Base-by-base conservation (phyloP, 2,329 filamentous ascomycete species). In the Chrysosporium keratinophilum region DNA sequence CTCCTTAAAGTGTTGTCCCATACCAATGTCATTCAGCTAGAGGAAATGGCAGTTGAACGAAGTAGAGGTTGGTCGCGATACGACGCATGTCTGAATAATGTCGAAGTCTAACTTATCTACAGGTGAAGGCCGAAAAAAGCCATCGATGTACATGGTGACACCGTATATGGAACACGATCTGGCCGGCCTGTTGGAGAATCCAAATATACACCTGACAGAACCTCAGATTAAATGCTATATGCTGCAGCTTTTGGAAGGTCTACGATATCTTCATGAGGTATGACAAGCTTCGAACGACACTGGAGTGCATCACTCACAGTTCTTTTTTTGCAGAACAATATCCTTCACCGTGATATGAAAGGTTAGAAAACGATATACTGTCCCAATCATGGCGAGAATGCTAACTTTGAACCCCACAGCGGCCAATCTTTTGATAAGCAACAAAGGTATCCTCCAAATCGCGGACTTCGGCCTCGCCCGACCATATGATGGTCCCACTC, bases 81-180 rank as follows among this genome's bases (percentile, higher is more conserved):
- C 19, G 23, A 28, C 41, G 20, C 10, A 45, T 11, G 37, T 20
- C 6, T 15, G 31, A 35, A 15, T 37, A 1, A 74, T 67, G 55
- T 28, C 55, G 45, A 42, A 53, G 10, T 20, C 47, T 51, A 54
- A 60, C 51, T 55, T 50, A 3, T 35, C 42, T 51, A 49, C 63
- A 84, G 82, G 80, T 62, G 86, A 91, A 67, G 87, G 88, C 69
- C 80, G 84, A 61, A 89, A 87, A 69, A 79, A 74, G 71, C 77
- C 69, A 64, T 90, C 90, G 62, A 89, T 98, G 77, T 97, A 97
- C 72, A 98, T 98, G 93, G 91, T 95, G 50, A 96, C 85, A 43
- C 93, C 91, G 5, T 98, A 98, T 70, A 96, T 97, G 89, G 90
- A 97, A 63, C 93, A 98, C 71, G 93, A 98, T 71, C 79, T 98